Conservation (phyloP, 495 filamentous ascomycete species). For the Pseudevernia furfuracea region DNA sequence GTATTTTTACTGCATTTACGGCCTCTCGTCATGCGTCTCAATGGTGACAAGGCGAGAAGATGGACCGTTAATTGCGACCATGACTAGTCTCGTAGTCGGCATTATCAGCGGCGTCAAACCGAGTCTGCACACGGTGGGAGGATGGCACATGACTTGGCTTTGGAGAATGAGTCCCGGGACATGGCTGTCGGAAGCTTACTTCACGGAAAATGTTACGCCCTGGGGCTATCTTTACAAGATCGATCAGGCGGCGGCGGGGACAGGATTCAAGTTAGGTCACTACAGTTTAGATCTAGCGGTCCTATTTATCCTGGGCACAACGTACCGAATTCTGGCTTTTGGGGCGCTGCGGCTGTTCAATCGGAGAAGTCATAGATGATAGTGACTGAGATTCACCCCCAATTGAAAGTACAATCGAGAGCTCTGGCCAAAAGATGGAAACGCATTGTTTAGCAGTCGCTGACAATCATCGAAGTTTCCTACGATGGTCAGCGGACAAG, state of each 20-base stretch:
- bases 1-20: constrained; percentile 54
- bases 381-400: not conserved
- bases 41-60: constrained; percentile 44
- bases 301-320: constrained; percentile 34
- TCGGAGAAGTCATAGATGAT: constrained; percentile 1
- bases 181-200: constrained; percentile 52
- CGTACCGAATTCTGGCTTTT: constrained; percentile 39
- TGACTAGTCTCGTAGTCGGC: constrained; percentile 41
- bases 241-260: constrained; percentile 16
- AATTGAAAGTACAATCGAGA: not conserved
- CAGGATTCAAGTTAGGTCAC: constrained; percentile 36
- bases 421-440: not conserved
- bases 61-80: constrained; percentile 42
- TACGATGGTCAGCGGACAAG: not conserved
- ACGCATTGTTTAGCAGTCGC: not conserved
- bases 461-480: not conserved
- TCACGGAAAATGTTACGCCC: constrained; percentile 40
- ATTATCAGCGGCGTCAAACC: constrained; percentile 45
- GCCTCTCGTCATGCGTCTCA: constrained; percentile 43
- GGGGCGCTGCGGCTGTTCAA: constrained; percentile 29
- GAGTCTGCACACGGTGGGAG: constrained; percentile 38
- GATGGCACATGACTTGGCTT: constrained; percentile 49
- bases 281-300: constrained; percentile 35
- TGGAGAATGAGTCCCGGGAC: constrained; percentile 47
- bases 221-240: constrained; percentile 35